Conservation (phyloP, 2,329 filamentous ascomycete genomes). For the Berkeleyomyces basicola region DNA sequence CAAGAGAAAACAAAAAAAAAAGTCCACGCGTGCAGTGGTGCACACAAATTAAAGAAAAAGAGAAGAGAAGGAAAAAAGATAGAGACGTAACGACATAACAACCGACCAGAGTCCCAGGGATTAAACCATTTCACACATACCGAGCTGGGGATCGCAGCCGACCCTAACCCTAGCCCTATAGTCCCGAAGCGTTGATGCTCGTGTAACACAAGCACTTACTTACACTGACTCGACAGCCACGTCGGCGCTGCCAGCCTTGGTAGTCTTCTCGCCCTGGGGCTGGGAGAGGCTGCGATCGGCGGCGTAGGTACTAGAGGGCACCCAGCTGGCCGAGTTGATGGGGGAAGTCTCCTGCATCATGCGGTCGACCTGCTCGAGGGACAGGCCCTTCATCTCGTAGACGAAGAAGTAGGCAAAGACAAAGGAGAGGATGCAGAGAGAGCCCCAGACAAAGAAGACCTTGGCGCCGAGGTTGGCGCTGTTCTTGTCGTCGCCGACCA, state of each 20-base stretch:
- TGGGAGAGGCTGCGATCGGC: conserved; percentile 19
- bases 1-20: neutral
- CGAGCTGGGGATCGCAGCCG: neutral
- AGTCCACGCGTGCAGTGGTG: neutral
- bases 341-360: conserved; percentile 81
- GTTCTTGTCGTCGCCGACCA: conserved; percentile 36
- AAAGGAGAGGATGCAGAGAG: conserved; percentile 42
- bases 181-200: neutral
- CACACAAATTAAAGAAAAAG: neutral
- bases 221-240: neutral
- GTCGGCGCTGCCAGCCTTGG: neutral
- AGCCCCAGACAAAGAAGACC: conserved; percentile 64
- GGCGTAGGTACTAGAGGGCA: conserved; percentile 53
- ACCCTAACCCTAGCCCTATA: neutral
- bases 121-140: neutral
- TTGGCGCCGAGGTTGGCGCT: conserved; percentile 49
- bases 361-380: conserved; percentile 65
- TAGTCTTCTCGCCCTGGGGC: conserved; percentile 4
- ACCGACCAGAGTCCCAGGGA: neutral
- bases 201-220: neutral
- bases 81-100: neutral
- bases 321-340: conserved; percentile 61
- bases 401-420: conserved; percentile 59
- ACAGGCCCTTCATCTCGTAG: conserved; percentile 59
- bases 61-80: neutral